Evolutionary conservation across 2,329 filamentous ascomycete species (phyloP).

Genomic region (Colletotrichum higginsianum): DNA sequence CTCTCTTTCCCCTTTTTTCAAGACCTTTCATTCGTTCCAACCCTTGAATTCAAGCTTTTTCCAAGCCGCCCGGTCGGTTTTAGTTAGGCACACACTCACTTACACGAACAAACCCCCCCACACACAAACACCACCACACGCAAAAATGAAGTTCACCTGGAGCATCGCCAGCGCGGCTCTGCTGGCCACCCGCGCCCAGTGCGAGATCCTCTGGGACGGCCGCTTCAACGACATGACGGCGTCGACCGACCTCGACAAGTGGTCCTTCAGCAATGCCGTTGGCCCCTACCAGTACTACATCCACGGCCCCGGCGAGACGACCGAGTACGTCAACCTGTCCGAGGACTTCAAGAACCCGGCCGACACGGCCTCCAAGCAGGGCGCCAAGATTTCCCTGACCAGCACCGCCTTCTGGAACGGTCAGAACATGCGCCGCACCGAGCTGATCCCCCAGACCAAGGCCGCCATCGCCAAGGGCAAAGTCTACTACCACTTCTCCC

Average conservation of each 20-base stretch:
- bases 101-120: slow-evolving; percentile 18
- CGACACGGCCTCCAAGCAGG: slow-evolving; percentile 73
- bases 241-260: slow-evolving; percentile 69
- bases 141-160: slow-evolving; percentile 40
- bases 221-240: slow-evolving; percentile 73
- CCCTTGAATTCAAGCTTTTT: slow-evolving; percentile 28
- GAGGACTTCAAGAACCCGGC: slow-evolving; percentile 76
- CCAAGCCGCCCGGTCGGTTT: slow-evolving; percentile 39
- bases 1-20: slow-evolving; percentile 37
- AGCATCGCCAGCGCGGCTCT: slow-evolving; percentile 39
- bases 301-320: slow-evolving; percentile 71
- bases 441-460: slow-evolving; percentile 80
- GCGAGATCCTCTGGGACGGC: slow-evolving; percentile 72
- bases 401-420: slow-evolving; percentile 79
- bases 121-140: background rate
- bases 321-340: slow-evolving; percentile 74
- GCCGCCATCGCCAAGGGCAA: slow-evolving; percentile 76
- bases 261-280: slow-evolving; percentile 79
- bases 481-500: slow-evolving; percentile 81
- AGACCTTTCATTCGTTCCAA: slow-evolving; percentile 32
- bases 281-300: slow-evolving; percentile 84
- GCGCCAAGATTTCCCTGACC: slow-evolving; percentile 78
- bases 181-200: slow-evolving; percentile 38
- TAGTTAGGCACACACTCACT: slow-evolving; percentile 34
- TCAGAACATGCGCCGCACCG: slow-evolving; percentile 80